These are phyloP conservation scores for Phytophthora europaea DNA, from an alignment of 352 stramenopile species.

Conservation along the genomic window DNA sequence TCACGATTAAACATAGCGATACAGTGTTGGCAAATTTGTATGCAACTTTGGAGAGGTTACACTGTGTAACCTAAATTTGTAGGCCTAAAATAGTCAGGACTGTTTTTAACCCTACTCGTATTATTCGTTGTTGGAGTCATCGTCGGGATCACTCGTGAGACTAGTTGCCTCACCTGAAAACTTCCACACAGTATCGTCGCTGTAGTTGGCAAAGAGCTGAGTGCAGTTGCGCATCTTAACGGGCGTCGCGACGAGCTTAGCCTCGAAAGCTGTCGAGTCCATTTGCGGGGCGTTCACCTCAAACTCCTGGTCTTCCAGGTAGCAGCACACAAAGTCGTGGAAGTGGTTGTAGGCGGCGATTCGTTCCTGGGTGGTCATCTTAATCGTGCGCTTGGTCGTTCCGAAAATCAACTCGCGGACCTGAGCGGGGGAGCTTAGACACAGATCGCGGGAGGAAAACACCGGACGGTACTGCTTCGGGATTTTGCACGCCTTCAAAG, in stretches of 20 bases:
- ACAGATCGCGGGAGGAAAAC: constrained; percentile 38
- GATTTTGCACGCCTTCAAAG: constrained; percentile 27
- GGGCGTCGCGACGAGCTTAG: constrained; percentile 15
- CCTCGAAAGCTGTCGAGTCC: constrained; percentile 11
- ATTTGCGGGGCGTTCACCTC: constrained; percentile 33
- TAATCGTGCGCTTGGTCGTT: constrained; percentile 15
- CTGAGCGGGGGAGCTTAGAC: constrained; percentile 18
- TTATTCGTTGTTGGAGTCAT: not conserved
- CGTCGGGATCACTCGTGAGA: not conserved
- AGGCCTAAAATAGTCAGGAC: no score
- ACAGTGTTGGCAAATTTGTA: no score
- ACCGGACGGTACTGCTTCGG: constrained; percentile 24
- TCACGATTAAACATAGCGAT: not conserved
- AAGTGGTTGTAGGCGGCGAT: constrained; percentile 38
- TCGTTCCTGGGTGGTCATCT: constrained; percentile 24
- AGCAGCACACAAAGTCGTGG: constrained; percentile 37
- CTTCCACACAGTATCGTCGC: constrained; percentile 15
- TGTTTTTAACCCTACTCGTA: no score
- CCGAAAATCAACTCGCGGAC: constrained; percentile 35
- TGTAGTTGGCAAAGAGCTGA: constrained; percentile 27
- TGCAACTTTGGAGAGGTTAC: no score
- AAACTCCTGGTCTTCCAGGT: constrained; percentile 33
- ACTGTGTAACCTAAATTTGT: no score
- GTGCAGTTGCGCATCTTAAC: constrained; percentile 27
- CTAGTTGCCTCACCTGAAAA: not conserved